Conservation (phyloP, 2,329 filamentous ascomycete genomes). For the Colletotrichum nymphaeae region DNA sequence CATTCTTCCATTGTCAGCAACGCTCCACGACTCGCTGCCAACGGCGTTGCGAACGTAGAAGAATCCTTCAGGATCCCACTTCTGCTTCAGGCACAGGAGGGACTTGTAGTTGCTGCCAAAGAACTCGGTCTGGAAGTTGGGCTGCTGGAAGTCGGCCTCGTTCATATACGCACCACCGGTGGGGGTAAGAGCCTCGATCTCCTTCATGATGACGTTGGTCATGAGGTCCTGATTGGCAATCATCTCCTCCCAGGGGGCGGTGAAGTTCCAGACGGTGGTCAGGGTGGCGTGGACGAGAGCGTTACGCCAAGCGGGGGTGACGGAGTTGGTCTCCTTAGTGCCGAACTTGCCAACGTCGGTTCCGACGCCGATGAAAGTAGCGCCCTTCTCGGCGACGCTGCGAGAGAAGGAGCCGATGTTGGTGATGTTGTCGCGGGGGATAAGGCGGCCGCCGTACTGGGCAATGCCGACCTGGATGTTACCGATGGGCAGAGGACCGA, state of each 20-base stretch:
- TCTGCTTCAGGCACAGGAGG: constrained; percentile 58
- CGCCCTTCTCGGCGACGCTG: constrained; percentile 35
- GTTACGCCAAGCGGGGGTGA: constrained; percentile 56
- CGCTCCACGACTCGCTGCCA: constrained; percentile 61
- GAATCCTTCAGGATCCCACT: constrained; percentile 58
- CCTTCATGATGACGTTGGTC: constrained; percentile 33
- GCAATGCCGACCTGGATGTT: constrained; percentile 58
- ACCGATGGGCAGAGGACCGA: constrained; percentile 52
- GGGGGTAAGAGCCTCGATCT: constrained; percentile 44
- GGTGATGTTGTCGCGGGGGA: constrained; percentile 38
- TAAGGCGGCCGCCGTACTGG: constrained; percentile 41
- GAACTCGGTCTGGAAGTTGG: constrained; percentile 56
- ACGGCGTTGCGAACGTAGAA: constrained; percentile 61
- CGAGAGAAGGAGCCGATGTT: constrained; percentile 35
- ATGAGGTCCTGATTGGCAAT: constrained; percentile 42
- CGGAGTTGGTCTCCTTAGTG: constrained; percentile 43
- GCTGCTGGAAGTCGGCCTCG: constrained; percentile 62
- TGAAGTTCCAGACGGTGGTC: constrained; percentile 43
- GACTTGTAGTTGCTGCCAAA: constrained; percentile 58
- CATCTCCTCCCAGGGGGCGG: constrained; percentile 44
- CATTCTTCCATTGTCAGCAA: constrained; percentile 39
- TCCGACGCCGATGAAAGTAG: constrained; percentile 43
- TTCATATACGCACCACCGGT: constrained; percentile 60
- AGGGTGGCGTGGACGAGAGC: constrained; percentile 46
- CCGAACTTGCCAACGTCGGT: constrained; percentile 43